phyloP scores from a whole-genome alignment of 805 yeast species.

The Candida montana region DNA sequence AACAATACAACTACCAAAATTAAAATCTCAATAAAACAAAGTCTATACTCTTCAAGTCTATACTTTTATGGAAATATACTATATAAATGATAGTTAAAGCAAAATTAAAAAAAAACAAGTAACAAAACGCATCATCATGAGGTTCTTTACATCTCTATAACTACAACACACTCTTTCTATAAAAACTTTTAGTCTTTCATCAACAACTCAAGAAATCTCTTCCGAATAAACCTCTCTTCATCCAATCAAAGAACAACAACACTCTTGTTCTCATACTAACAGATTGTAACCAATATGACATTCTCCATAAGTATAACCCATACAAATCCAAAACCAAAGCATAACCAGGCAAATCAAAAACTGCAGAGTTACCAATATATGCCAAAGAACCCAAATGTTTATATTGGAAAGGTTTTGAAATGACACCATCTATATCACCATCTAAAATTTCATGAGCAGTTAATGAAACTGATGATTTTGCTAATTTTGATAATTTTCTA shows the following conservation, averaged over 20 bases:
- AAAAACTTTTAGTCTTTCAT: too few species aligned
- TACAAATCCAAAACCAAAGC: constrained; percentile 59
- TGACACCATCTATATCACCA: constrained; percentile 51
- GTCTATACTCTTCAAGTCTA: too few species aligned
- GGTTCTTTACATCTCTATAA: too few species aligned
- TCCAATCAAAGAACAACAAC: constrained; percentile 61
- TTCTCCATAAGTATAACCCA: constrained; percentile 73
- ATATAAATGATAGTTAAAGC: too few species aligned
- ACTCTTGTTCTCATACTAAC: constrained; percentile 62
- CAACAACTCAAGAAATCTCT: constrained; percentile 37
- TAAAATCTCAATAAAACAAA: too few species aligned
- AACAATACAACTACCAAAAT: too few species aligned
- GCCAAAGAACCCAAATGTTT: constrained; percentile 64
- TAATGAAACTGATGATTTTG: constrained; percentile 39
- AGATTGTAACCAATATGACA: constrained; percentile 63
- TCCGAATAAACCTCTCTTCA: constrained; percentile 54
- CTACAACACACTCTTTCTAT: too few species aligned
- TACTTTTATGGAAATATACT: too few species aligned
- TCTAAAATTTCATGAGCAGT: constrained; percentile 41
- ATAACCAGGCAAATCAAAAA: constrained; percentile 58
- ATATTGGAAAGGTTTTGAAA: constrained; percentile 55
- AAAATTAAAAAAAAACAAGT: too few species aligned
- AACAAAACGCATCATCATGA: too few species aligned
- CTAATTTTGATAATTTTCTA: constrained; percentile 49
- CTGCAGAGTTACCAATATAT: constrained; percentile 66